Evolutionary conservation across 1,139 yeast genomes (phyloP), one percentile per base, ranked within the genome.

Genomic region (Nakaseomyces delphensis): DNA sequence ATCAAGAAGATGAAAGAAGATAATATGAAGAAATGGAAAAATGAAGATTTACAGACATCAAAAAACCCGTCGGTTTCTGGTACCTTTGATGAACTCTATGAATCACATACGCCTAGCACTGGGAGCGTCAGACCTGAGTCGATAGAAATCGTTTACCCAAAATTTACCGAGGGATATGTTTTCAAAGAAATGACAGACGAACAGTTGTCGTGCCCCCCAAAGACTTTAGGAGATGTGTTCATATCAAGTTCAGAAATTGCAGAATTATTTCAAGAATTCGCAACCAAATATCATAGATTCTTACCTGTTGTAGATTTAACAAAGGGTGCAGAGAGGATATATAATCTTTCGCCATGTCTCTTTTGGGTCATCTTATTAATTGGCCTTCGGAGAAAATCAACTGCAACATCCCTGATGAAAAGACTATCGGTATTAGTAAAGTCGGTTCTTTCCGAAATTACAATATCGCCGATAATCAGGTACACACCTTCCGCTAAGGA

Each of bases 321-420:
- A 5, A 76, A 75, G 46, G 96, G 96, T 1, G 94, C 95, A 0
- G 96, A 86, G 52, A 67, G 77, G 42, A 74, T 89, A 6, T 83
- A 83, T 59, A 66, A 75, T 47, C 69, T 83, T 13, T 85, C 96
- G 48, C 96, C 96, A 0, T 80, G 93, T 2, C 67, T 91, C 19
- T 91, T 91, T 56, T 91, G 98, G 98, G 91, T 91, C 0, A 80
- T 91, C 16, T 79, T 89, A 79, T 75, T 87, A 37, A 83, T 85
- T 1, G 83, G 95, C 0, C 67, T 87, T 32, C 70, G 97, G 50
- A 63, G 71, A 40, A 69, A 56, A 43, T 47, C 60, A 21, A 51
- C 50, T 20, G 48, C 69, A 6, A 61, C 63, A n/a, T 67, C 65
- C 13, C 62, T 67, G 56, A 62, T 73, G 48, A 66, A 81, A 55